These are phyloP conservation scores for Cladosporium phlei DNA, from an alignment of 2,329 filamentous ascomycete genomes.

Conservation along the genomic window DNA sequence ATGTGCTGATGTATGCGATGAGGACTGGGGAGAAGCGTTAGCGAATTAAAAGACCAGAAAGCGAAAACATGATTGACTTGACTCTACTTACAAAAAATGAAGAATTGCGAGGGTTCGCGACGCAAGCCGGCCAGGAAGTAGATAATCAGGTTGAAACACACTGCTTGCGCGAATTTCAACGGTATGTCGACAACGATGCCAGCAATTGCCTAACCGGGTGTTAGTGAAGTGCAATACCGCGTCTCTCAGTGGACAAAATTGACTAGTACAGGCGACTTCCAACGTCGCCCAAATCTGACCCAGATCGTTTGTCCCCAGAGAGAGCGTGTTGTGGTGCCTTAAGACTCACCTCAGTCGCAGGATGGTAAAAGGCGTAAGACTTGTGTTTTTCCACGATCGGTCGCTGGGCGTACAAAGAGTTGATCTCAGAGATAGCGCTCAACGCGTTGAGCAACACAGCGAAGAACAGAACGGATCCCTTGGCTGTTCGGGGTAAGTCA, in stretches of 20 bases:
- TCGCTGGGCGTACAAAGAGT: constrained; percentile 53
- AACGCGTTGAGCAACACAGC: constrained; percentile 57
- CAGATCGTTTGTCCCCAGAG: too few relatives aligned
- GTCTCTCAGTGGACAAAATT: too few relatives aligned
- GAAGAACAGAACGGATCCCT: constrained; percentile 57
- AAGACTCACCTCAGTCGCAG: constrained; percentile 16
- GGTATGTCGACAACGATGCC: constrained; percentile 54
- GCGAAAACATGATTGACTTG: too few relatives aligned
- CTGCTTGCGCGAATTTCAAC: constrained; percentile 50
- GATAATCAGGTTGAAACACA: constrained; percentile 52
- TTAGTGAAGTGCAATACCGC: background rate
- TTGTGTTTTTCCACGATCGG: constrained; percentile 47
- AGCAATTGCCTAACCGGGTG: constrained; percentile 47
- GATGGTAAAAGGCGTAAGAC: constrained; percentile 38
- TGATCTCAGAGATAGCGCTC: constrained; percentile 59
- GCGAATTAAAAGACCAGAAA: too few relatives aligned
- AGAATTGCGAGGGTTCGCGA: constrained; percentile 46
- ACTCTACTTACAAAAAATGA: too few relatives aligned
- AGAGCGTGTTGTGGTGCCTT: too few relatives aligned
- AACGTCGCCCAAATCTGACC: too few relatives aligned
- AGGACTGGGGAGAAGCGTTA: too few relatives aligned
- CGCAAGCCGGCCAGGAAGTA: constrained; percentile 54
- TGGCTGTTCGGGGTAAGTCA: too few relatives aligned
- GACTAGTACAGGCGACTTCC: too few relatives aligned
- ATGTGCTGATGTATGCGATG: constrained; percentile 55